Base-by-base conservation (phyloP, 2,329 filamentous ascomycete genomes). In the Fonsecaea monophora region DNA sequence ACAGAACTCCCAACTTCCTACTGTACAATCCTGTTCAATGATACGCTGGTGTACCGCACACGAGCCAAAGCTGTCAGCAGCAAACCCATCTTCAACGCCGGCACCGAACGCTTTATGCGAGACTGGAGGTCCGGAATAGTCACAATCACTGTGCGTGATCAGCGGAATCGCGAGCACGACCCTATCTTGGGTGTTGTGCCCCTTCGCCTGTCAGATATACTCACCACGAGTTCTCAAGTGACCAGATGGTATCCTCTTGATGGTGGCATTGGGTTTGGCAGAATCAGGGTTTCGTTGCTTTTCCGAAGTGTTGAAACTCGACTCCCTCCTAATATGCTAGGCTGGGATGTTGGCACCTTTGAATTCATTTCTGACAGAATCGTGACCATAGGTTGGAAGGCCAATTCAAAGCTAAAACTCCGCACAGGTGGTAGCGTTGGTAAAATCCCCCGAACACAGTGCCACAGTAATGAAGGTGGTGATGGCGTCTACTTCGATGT, bases 191-290 rank as follows among this genome's bases (percentile, higher is more conserved):
- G 95, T 48, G 91, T 98, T 4, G 91, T 98, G 1, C 92, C 94
- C 0, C 82, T 99, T 66, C 95, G 93, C 77, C 79, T 98, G 0
- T 91, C 92, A 0, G 92, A 97, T 58, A 85, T 97, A n/a, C 83
- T 99, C 25, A 89, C 94, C 73, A 96, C 90, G 0, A 90, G 89
- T 71, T 96, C 92, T 53, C 92, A 98, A 77, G 86, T 89, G 62
- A 96, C 93, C 2, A 84, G 93, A 67, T 97, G 94, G 93, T 98
- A 97, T 77, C 94, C 95, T n/a, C 85, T 99, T 0, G 94, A 97
- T 75, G 95, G 94, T 25, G 95, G 95, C 10, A 89, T 98, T 69
- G 92, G 95, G 0, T 98, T 95, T 71, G 95, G 95, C 45, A 90
- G 94, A 7, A 86, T 96, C 67, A 90, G 94, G 48, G 90, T 99